Conservation (phyloP, 768 basidiomycete genomes). For the Kockovaella imperatae region DNA sequence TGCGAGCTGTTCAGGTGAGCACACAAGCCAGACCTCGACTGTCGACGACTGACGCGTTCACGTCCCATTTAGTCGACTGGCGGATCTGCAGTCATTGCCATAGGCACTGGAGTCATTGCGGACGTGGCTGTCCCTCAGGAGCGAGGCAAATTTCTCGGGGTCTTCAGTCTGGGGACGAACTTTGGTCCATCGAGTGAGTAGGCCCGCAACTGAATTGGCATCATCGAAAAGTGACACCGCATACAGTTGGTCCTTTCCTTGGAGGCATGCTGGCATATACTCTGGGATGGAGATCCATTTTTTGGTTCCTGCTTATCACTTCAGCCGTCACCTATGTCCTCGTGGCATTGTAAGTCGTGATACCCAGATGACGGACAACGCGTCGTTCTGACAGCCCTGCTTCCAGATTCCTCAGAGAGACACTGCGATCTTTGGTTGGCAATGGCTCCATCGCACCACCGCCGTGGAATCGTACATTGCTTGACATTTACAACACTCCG, state of each 20-base stretch:
- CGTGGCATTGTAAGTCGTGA: too few species aligned
- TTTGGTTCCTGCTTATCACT: constrained; percentile 38
- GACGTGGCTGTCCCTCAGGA: constrained; percentile 69
- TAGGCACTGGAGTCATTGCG: constrained; percentile 72
- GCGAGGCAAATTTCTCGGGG: constrained; percentile 64
- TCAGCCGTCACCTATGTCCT: too few species aligned
- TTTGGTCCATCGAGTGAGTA: constrained; percentile 26
- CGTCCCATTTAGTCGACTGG: constrained; percentile 52
- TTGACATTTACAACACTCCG: too few species aligned
- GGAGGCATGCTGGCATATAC: constrained; percentile 52
- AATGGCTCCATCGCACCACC: constrained; percentile 40
- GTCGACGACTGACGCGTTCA: constrained; percentile 1
- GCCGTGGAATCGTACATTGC: constrained; percentile 25
- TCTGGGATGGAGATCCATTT: constrained; percentile 55
- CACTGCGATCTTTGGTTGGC: constrained; percentile 43
- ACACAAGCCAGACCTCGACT: neutral
- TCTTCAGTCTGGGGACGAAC: constrained; percentile 48
- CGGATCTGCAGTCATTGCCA: constrained; percentile 67
- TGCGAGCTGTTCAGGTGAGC: constrained; percentile 61
- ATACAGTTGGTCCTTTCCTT: too few species aligned
- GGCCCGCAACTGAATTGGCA: too few species aligned
- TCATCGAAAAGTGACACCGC: too few species aligned
- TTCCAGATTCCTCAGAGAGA: constrained; percentile 49
- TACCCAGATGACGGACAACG: too few species aligned
- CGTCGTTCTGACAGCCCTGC: too few species aligned